Evolutionary conservation across 1,139 yeast genomes (phyloP).

Genomic region (Arxiozyma telluris): DNA sequence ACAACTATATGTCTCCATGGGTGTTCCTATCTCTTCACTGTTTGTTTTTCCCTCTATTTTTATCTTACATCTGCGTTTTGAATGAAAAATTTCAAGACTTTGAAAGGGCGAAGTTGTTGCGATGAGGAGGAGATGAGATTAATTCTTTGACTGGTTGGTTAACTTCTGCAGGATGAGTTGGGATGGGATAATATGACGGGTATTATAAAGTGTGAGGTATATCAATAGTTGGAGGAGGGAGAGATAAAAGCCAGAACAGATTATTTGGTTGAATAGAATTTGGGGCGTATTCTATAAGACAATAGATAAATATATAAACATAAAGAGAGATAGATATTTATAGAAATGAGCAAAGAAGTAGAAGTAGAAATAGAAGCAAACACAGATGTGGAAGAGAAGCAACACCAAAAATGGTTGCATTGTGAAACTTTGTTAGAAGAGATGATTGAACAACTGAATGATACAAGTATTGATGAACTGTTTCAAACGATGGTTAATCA

Average conservation of each 20-base stretch:
- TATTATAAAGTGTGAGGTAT: too few species aligned
- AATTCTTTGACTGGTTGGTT: neutral
- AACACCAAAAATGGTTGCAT: conserved; percentile 14
- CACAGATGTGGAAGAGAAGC: conserved; percentile 1
- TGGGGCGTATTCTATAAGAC: too few species aligned
- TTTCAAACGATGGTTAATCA: conserved; percentile 7
- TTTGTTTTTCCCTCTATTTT: neutral
- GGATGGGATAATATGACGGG: too few species aligned
- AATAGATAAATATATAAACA: neutral
- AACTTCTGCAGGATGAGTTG: too few species aligned
- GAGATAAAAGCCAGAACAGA: too few species aligned
- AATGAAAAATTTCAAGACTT: neutral
- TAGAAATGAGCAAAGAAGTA: neutral
- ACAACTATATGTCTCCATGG: too few species aligned
- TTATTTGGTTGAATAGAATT: too few species aligned
- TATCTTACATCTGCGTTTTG: neutral
- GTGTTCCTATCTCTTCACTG: neutral
- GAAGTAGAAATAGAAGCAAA: neutral
- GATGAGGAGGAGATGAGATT: neutral
- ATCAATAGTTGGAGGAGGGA: too few species aligned
- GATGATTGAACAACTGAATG: conserved; percentile 7
- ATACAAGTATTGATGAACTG: conserved; percentile 7
- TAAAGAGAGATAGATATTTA: neutral
- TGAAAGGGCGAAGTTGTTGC: neutral
- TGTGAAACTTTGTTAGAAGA: conserved; percentile 9